A percentile compares a stretch with the other conserved stretches of the same genome.
Conservation (phyloP, 1,139 yeast genomes). For the Candida sanyaensis region DNA sequence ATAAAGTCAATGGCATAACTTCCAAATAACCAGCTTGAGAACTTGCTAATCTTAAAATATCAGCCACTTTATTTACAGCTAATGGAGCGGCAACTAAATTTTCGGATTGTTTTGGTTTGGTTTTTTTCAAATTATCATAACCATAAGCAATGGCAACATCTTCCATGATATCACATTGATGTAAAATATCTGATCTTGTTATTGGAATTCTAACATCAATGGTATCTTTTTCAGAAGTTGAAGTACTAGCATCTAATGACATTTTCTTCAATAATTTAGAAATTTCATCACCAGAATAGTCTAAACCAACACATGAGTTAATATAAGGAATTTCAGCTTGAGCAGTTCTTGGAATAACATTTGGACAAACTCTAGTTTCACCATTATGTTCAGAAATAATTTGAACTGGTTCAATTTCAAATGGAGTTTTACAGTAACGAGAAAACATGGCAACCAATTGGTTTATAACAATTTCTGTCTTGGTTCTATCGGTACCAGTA, state of each 20-base stretch:
- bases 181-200: conserved; percentile 93
- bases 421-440: conserved; percentile 74
- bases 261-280: conserved; percentile 70
- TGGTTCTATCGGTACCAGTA: conserved; percentile 94
- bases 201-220: conserved; percentile 81
- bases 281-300: conserved; percentile 69
- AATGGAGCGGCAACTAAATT: conserved; percentile 85
- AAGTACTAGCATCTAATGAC: conserved; percentile 71
- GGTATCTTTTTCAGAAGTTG: conserved; percentile 47
- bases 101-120: conserved; percentile 71
- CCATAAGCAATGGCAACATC: conserved; percentile 98
- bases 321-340: conserved; percentile 82
- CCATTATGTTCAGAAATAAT: conserved; percentile 82
- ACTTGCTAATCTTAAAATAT: conserved; percentile 85
- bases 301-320: conserved; percentile 87
- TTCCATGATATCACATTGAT: conserved; percentile 98
- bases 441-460: conserved; percentile 96
- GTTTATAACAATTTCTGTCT: conserved; percentile 87
- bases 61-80: conserved; percentile 88
- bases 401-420: conserved; percentile 85
- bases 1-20: conserved; percentile 91
- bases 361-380: conserved; percentile 77
- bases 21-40: conserved; percentile 97
- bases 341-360: conserved; percentile 64
- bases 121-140: conserved; percentile 80